Evolutionary conservation across 495 filamentous ascomycete species (phyloP).

Genomic region (Penicillium pulvis): DNA sequence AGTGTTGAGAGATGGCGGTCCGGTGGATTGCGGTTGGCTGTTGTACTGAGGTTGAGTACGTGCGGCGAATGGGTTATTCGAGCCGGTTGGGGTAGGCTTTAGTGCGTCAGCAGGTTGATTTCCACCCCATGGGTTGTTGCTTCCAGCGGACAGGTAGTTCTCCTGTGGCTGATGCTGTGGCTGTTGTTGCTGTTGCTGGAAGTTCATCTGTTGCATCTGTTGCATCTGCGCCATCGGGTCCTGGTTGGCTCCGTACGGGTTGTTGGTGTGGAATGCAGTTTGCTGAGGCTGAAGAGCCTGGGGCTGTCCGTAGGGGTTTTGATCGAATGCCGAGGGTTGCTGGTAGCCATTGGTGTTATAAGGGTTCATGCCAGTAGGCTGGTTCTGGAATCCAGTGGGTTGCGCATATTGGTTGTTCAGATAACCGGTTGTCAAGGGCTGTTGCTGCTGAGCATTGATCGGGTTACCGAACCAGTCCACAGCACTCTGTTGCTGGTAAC

Average conservation of each 20-base stretch:
- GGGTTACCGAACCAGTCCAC: slow-evolving; percentile 98
- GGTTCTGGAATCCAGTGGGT: slow-evolving; percentile 62
- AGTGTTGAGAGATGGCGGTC: slow-evolving; percentile 66
- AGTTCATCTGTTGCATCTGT: slow-evolving; percentile 34
- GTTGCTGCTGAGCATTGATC: slow-evolving; percentile 71
- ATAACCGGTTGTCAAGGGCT: slow-evolving; percentile 79
- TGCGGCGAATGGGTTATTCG: slow-evolving; percentile 92
- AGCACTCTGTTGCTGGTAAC: slow-evolving; percentile 91
- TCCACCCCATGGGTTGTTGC: slow-evolving; percentile 75
- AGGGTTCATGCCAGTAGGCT: slow-evolving; percentile 69
- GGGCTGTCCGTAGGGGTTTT: slow-evolving; percentile 55
- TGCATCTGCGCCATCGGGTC: slow-evolving; percentile 48
- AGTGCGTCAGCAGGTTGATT: slow-evolving; percentile 46
- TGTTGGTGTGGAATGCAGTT: slow-evolving; percentile 67
- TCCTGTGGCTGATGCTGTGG: slow-evolving; percentile 62
- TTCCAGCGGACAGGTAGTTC: slow-evolving; percentile 66
- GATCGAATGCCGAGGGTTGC: slow-evolving; percentile 64
- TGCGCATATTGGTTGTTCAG: slow-evolving; percentile 83
- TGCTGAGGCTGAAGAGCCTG: slow-evolving; percentile 65
- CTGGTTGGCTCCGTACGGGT: slow-evolving; percentile 60
- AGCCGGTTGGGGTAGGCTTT: slow-evolving; percentile 72
- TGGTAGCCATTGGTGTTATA: slow-evolving; percentile 65
- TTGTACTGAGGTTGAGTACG: slow-evolving; percentile 62
- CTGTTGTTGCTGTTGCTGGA: slow-evolving; percentile 52
- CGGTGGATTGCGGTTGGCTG: slow-evolving; percentile 56